Conservation (phyloP, 257 asterid genomes). For the Nicotiana benthamiana region DNA sequence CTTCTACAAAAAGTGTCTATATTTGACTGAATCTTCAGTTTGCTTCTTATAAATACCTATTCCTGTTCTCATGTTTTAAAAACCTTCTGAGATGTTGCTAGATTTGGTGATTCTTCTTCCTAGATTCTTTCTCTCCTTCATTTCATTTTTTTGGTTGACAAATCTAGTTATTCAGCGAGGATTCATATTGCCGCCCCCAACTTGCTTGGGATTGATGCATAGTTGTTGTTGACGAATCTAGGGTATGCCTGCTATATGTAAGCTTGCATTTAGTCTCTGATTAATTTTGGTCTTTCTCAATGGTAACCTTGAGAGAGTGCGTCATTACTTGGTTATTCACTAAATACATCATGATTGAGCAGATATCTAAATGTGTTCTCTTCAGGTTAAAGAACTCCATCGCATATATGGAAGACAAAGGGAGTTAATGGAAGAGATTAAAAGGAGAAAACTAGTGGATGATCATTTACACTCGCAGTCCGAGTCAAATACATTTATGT, state of each 20-base stretch:
- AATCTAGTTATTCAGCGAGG: background rate
- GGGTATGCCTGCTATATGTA: background rate
- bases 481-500: constrained; percentile 17
- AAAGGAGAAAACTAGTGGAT: constrained; percentile 23
- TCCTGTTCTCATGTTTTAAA: no score
- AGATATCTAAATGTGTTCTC: background rate
- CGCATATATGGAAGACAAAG: constrained; percentile 55
- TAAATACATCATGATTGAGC: background rate
- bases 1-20: background rate
- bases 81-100: background rate
- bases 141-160: background rate
- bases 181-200: no score
- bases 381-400: constrained; percentile 72
- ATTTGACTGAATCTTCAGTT: background rate
- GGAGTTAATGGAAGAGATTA: constrained; percentile 54
- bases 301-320: background rate
- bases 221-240: background rate
- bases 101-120: background rate
- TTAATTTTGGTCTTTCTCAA: background rate
- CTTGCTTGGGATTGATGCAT: no score
- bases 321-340: background rate
- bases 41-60: background rate
- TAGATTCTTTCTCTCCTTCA: background rate
- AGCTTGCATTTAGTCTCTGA: background rate
- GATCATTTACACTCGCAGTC: constrained; percentile 24